Percentiles rank a stretch among this genome's conserved stretches.
Conservation (phyloP, 2,329 filamentous ascomycete genomes). For the Teratosphaeria nubilosa region DNA sequence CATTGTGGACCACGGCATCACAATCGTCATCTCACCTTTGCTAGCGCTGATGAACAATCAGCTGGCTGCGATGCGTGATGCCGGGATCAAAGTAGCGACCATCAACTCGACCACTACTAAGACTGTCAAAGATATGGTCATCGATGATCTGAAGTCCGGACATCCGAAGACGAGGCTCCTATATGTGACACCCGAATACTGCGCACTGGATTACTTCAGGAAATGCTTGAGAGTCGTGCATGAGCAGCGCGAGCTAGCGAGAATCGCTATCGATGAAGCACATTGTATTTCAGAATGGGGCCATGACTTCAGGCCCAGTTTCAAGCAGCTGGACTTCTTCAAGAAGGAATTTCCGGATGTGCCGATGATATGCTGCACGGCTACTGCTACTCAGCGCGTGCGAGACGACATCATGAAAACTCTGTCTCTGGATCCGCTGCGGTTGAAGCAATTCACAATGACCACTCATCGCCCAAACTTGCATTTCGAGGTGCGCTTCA, state of each 20-base stretch:
- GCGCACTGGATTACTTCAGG: constrained; percentile 67
- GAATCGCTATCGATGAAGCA: constrained; percentile 85
- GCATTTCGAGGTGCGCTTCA: constrained; percentile 83
- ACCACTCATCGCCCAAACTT: constrained; percentile 76
- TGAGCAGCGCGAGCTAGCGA: constrained; percentile 70
- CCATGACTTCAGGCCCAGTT: constrained; percentile 90
- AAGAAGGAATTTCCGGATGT: constrained; percentile 70
- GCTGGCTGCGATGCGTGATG: constrained; percentile 65
- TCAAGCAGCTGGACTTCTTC: constrained; percentile 81
- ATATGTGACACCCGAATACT: constrained; percentile 89
- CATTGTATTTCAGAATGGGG: constrained; percentile 98
- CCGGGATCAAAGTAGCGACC: constrained; percentile 69
- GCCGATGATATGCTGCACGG: constrained; percentile 85
- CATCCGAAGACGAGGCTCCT: constrained; percentile 75
- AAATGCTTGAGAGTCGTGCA: constrained; percentile 63
- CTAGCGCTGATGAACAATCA: constrained; percentile 94
- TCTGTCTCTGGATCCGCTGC: constrained; percentile 55
- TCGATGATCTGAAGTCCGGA: constrained; percentile 74
- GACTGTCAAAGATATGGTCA: constrained; percentile 55
- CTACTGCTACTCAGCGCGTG: constrained; percentile 75
- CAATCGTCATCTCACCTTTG: constrained; percentile 80
- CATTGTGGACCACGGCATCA: constrained; percentile 78
- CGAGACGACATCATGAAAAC: constrained; percentile 72
- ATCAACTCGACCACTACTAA: constrained; percentile 74
- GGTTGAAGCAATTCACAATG: constrained; percentile 67